Base-by-base conservation (phyloP, 306 rosid species). In the Delonix regia region DNA sequence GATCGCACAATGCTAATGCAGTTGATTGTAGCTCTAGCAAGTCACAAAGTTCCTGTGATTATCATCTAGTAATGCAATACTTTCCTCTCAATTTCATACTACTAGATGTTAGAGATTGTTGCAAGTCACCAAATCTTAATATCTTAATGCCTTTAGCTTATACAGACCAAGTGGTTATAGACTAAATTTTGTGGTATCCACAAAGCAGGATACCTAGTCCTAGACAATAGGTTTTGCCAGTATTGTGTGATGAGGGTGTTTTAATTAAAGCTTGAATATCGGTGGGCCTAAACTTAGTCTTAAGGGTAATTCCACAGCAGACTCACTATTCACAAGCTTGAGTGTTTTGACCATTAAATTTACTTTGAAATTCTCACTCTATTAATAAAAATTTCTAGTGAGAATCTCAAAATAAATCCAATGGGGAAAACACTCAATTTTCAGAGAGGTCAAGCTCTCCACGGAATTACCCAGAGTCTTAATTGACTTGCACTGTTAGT, bases 51-150 rank as follows among this genome's bases (percentile, higher is more conserved):
- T 82, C 90, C 51, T 63, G 82, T 3, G 90, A 89, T 44, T 81
- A 81, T 79, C 78, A 90, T 81, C 93, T 78, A 92, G 99, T 95
- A 95, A 90, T 66, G 66, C 82, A 51, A 52, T 33, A 1, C 76
- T 71, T 47, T 51, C 39, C n/a, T 27, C 16, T 49, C 15, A 30
- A 10, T 13, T 49, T 33, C 48, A 4, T 27, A 7, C 47, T 30
- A 5, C 5, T 70, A 30, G 16, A 51, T 51, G 25, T 30, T 71
- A 51, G 63, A 51, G 33, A 52, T 52, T 9, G 62, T 71, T 12
- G 36, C 9, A 16, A 51, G 48, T 71, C 19, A 71, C 12, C 13
- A 18, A 2, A 33, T 49, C 30, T 48, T 71, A 49, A 7, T 42
- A 56, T 72, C 30, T 36, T 6, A n/a, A 47, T 59, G 67, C 24